Evolutionary conservation across 2,329 filamentous ascomycete species (phyloP), one percentile per base, ranked within the genome.

Genomic region (Dactylonectria estremocensis): DNA sequence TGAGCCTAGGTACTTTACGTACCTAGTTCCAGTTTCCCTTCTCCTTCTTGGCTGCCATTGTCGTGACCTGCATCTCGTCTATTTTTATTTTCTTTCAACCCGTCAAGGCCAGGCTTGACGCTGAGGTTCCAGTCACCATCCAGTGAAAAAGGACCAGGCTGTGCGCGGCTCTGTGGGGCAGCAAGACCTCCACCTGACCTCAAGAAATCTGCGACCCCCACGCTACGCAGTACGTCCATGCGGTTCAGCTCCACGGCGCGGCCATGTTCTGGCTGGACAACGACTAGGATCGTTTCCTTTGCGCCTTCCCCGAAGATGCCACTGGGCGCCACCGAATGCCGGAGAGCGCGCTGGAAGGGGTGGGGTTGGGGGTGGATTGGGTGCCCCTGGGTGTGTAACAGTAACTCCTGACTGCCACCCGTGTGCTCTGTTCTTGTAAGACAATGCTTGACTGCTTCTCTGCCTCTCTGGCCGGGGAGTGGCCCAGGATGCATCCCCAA

Each of bases 171-270:
- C 64, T 48, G 64, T 66, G 64, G 64, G 58, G 64, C 58, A 45
- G 37, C 49, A 33, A 35, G 45, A 40, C 53, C 55, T 62, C 58
- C 64, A 22, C 64, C 64, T 66, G 64, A 66, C 64, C 64, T 62
- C 40, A 37, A 66, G 45, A 61, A 66, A 62, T 53, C 58, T 48
- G 46, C 43, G 63, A 61, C 64, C 58, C 58, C 58, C 58, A 66
- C 64, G 58, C 63, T 48, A 31, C 28, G 13, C 40, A 53, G 28
- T n/a, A 10, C 31, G 33, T 24, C 33, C 45, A 33, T 54, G 52
- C 24, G 50, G 57, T 57, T 31, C 46, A 61, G 58, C 58, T 57
- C 64, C 58, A 59, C 57, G 40, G 37, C 28, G 16, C 24, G 33
- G 58, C 22, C 45, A 22, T 33, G 52, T 31, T 40, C 50, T 48